A percentile compares a stretch with the other conserved stretches of the same genome.
Evolutionary conservation across 306 rosid species (phyloP).

Genomic region (Oemleria cerasiformis): DNA sequence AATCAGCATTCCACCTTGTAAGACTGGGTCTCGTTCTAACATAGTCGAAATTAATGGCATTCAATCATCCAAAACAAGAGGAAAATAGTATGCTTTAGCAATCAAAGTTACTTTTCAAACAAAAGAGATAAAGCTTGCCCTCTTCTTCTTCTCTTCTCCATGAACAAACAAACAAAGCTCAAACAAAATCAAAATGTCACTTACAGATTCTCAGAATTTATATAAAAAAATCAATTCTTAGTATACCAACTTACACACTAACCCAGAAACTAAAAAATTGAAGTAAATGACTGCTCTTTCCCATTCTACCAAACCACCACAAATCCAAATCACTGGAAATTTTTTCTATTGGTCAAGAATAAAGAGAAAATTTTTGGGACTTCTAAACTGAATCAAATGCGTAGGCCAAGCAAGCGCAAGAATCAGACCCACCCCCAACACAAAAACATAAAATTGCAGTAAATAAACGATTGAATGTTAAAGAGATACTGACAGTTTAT

Average conservation of each 20-base stretch:
- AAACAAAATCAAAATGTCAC: not conserved
- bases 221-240: not conserved
- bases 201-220: not conserved
- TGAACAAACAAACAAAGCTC: not conserved
- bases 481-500: constrained; percentile 50
- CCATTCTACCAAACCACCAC: not conserved
- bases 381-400: constrained; percentile 17
- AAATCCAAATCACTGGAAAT: constrained; percentile 2
- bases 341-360: not conserved
- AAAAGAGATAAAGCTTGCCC: not conserved
- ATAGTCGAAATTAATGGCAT: not conserved
- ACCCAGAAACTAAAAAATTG: not conserved
- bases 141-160: constrained; percentile 4
- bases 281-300: not conserved
- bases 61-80: constrained; percentile 4
- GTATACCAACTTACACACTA: not conserved
- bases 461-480: not conserved
- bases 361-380: not conserved
- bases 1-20: constrained; percentile 95
- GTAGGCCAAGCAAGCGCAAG: not conserved
- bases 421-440: not conserved
- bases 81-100: constrained; percentile 8
- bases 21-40: constrained; percentile 78
- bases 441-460: not conserved
- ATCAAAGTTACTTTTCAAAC: not conserved